Base-by-base conservation (phyloP, 225 moss, liverwort and hornwort species). In the Bryum argenteum region DNA sequence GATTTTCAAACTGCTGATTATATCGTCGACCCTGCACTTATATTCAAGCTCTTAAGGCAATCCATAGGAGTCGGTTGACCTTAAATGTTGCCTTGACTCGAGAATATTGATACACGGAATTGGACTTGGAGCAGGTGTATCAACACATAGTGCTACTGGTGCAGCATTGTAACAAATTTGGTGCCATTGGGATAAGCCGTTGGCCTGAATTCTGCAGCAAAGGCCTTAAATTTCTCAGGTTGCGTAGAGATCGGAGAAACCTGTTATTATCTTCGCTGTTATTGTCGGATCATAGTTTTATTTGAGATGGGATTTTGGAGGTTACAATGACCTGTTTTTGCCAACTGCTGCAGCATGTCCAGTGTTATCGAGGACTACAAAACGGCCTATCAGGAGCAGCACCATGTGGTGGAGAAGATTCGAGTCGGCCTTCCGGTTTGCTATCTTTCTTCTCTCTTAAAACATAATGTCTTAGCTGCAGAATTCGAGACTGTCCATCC, bases 391-490 rank as follows among this genome's bases (percentile, higher is more conserved):
- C 90, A 87, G 71, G 80, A 77, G 37, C 70, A 76, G 68, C 73
- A 77, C 22, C 91, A 94, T 64, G 67, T 70, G 39, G 67, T 92
- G 28, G 59, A 84, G 18, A 94, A 86, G 72, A 87, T 94, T 67
- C 89, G 89, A 55, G 62, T 92, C 15, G 94, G 94, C 57, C 90
- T 94, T 33, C 91, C 85, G 80, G 94, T 94, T 55, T 51, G 86
- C 44, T 52, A 43, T 7, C 67, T 33, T 43, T 58, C 0, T 28
- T 17, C 7, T 33, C 33, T 33, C 33, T 33, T 33, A 6, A n/a
- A n/a, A 33, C 33, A 4, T 33, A 33, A 33, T 33, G 5, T 33
- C 5, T 33, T 33, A 33, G 33, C 33, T 33, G 33, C 33, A 33
- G 33, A 33, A 33, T 33, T 4, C 33, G 33, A 33, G 33, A 33